Percentiles rank a stretch among this genome's conserved stretches.
These are phyloP conservation scores for button mushroom (Agaricus bisporus) DNA, from an alignment of 768 basidiomycete genomes.

Conservation along the genomic window DNA sequence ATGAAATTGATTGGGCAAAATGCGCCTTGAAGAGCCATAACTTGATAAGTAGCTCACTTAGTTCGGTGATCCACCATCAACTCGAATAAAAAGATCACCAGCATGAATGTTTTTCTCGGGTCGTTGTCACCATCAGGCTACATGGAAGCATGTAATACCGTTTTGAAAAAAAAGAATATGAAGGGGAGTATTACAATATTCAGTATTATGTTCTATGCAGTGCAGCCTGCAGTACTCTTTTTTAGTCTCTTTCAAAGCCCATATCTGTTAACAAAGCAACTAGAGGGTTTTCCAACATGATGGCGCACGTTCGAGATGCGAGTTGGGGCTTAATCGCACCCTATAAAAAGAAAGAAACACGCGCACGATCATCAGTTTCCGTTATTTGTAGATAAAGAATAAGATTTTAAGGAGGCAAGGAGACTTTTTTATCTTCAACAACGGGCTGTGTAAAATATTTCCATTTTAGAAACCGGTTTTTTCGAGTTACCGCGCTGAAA, in stretches of 20 bases:
- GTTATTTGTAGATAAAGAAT: no score
- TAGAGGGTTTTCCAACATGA: conserved; percentile 49
- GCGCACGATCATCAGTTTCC: no score
- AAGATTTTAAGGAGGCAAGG: no score
- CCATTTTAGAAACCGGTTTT: conserved; percentile 37
- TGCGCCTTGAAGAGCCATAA: no score
- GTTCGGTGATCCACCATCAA: conserved; percentile 41
- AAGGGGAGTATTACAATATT: no score
- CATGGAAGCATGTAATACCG: no score
- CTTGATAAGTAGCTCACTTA: no score
- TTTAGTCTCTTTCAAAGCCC: conserved; percentile 30
- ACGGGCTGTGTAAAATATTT: conserved; percentile 41
- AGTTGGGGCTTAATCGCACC: conserved; percentile 37
- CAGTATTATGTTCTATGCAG: no score
- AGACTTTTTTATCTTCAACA: conserved; percentile 14
- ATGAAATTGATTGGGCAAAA: no score
- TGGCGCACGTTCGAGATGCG: conserved; percentile 30
- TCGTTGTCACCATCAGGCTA: no score
- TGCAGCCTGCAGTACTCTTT: background rate
- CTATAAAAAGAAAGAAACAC: conserved; percentile 18
- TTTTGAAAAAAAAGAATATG: no score
- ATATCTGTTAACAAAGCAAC: conserved; percentile 51
- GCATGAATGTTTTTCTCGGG: conserved; percentile 17
- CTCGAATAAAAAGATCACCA: conserved; percentile 34
- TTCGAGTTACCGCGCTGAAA: conserved; percentile 52